These are phyloP conservation scores for Kwoniella botswanensis DNA, from an alignment of 768 basidiomycete species.

Conservation along the genomic window DNA sequence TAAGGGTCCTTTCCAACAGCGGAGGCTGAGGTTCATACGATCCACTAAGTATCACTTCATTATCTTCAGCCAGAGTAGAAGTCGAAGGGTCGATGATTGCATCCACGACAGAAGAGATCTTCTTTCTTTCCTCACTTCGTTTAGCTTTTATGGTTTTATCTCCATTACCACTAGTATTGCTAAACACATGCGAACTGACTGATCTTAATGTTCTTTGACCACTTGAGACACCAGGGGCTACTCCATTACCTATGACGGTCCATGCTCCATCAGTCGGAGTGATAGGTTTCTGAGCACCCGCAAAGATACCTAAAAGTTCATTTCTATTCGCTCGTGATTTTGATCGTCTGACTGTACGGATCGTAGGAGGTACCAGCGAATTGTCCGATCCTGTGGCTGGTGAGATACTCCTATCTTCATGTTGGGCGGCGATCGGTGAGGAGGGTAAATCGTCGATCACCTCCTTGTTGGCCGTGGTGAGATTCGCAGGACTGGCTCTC, in stretches of 20 bases:
- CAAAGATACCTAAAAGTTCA: slow-evolving; percentile 83
- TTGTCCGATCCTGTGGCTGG: slow-evolving; percentile 14
- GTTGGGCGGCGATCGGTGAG: slow-evolving; percentile 1
- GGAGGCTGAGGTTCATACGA: slow-evolving; percentile 55
- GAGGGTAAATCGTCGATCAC: slow-evolving; percentile 18
- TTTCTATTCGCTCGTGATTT: slow-evolving; percentile 48
- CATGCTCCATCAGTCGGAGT: slow-evolving; percentile 64
- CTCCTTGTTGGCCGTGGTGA: slow-evolving; percentile 20
- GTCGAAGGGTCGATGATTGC: slow-evolving; percentile 71
- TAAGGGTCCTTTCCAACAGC: slow-evolving; percentile 68
- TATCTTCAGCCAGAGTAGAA: slow-evolving; percentile 48
- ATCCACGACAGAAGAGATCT: slow-evolving; percentile 62
- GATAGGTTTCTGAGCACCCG: slow-evolving; percentile 65
- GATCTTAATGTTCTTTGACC: slow-evolving; percentile 30
- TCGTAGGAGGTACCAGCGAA: slow-evolving; percentile 17
- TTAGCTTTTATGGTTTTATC: slow-evolving; percentile 34
- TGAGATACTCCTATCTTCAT: slow-evolving; percentile 3
- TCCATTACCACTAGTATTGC: slow-evolving; percentile 1
- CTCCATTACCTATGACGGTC: slow-evolving; percentile 64
- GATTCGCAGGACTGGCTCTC: slow-evolving; percentile 56
- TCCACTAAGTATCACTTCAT: not conserved
- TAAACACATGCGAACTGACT: slow-evolving; percentile 48
- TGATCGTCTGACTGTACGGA: slow-evolving; percentile 36
- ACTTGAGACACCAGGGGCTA: slow-evolving; percentile 16
- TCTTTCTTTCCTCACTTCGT: slow-evolving; percentile 38